Base-by-base conservation (phyloP, 306 rosid genomes). In the Malus orientalis region DNA sequence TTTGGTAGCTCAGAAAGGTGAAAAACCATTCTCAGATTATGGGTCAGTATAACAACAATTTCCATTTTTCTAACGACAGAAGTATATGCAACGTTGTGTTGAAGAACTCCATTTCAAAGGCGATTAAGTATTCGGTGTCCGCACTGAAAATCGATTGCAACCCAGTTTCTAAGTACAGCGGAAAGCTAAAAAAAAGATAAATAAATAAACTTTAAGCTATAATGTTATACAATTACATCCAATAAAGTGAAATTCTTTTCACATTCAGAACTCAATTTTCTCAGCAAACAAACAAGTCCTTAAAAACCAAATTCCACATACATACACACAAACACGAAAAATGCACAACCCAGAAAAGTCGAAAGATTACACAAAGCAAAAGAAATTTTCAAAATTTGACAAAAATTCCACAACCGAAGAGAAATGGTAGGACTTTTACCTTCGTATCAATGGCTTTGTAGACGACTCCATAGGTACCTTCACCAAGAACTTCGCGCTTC, bases 381-480 rank as follows among this genome's bases (percentile, higher is more conserved):
- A 49, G 5, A 14, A 57, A 49, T 14, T 4, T 2, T 1, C 12
- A 55, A 38, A 53, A 38, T 14, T 25, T 12, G 36, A 62, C 4
- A 57, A 16, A 11, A 29, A 6, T 18, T 13, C 4, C 30, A 8
- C 4, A 59, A 20, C 14, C 3, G 4, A 23, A 27, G 40, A 49
- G 13, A 75, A 63, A 76, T 10, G 33, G 15, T 63, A 18, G 64
- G 66, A 57, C 25, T 16, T 49, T 49, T 70, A 95, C 99, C 95
- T 92, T 80, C 6, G 99, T 95, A 84, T 95, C 99, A 77, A 95
- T 92, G 82, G 99, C 99, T 83, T 95, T 95, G 87, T 80, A 92
- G 29, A 95, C 99, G 25, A 95, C 97, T 67, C 99, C 99, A 81
- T 92, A 95, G 73, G 99, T 95, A 87, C 99, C 99, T 85, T 95